These are phyloP conservation scores for Phytophthora kernoviae DNA, from an alignment of 352 stramenopile species.

Conservation along the genomic window DNA sequence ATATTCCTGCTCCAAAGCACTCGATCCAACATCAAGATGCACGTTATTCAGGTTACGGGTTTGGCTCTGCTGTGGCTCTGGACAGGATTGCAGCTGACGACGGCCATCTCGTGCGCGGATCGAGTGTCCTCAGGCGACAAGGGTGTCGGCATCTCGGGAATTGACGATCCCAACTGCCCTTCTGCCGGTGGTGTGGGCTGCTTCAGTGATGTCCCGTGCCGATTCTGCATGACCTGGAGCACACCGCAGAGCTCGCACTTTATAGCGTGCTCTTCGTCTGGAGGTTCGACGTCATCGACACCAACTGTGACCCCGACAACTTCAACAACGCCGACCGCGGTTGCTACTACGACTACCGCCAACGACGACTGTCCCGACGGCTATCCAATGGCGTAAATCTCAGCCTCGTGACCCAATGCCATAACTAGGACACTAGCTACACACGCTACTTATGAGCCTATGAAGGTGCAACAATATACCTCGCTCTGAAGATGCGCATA, in stretches of 20 bases:
- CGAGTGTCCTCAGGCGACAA: slow-evolving; percentile 37
- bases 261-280: slow-evolving; percentile 11
- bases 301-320: slow-evolving; percentile 6
- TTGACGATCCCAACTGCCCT: slow-evolving; percentile 25
- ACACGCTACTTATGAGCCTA: neutral
- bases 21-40: slow-evolving; percentile 22
- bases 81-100: slow-evolving; percentile 20
- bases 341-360: neutral
- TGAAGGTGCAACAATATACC: no score
- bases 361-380: slow-evolving; percentile 21
- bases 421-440: neutral
- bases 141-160: slow-evolving; percentile 37
- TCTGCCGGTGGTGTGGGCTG: slow-evolving; percentile 38
- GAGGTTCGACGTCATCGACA: neutral
- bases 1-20: slow-evolving; percentile 4
- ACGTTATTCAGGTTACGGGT: slow-evolving; percentile 19
- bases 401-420: neutral
- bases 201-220: slow-evolving; percentile 24
- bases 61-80: slow-evolving; percentile 30
- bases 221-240: slow-evolving; percentile 31
- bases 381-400: slow-evolving; percentile 14
- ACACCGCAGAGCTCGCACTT: slow-evolving; percentile 33
- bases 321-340: slow-evolving; percentile 3
- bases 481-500: neutral
- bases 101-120: slow-evolving; percentile 21